Evolutionary conservation across 2,329 filamentous ascomycete genomes (phyloP).

Genomic region (Thielaviopsis euricoi): DNA sequence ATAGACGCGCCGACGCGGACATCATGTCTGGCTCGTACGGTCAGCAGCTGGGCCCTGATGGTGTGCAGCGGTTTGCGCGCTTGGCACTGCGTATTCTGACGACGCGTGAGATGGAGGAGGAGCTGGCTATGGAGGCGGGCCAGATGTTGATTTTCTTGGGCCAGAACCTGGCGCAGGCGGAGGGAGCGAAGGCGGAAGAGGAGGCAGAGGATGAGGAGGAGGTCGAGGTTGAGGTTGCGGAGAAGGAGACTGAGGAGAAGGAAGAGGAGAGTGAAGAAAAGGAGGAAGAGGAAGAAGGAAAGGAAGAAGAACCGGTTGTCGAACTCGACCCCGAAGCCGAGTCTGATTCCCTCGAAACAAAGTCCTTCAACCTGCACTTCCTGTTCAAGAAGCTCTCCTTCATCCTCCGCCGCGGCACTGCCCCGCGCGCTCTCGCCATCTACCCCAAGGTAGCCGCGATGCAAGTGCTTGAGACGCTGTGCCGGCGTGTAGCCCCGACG

Average conservation of each 20-base stretch:
- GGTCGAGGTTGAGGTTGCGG: slow-evolving; percentile 21
- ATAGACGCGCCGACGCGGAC: slow-evolving; percentile 22
- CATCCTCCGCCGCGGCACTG: slow-evolving; percentile 60
- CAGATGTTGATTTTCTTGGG: slow-evolving; percentile 75
- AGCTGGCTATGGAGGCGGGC: slow-evolving; percentile 60
- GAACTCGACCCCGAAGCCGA: slow-evolving; percentile 8
- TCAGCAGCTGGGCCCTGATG: slow-evolving; percentile 45
- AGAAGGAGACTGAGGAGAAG: slow-evolving; percentile 22
- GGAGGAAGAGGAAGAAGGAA: slow-evolving; percentile 18
- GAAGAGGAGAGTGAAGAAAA: slow-evolving; percentile 15
- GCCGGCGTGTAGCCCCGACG: slow-evolving; percentile 39
- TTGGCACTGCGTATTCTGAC: slow-evolving; percentile 38
- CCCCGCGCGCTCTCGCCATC: slow-evolving; percentile 45
- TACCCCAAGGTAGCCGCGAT: slow-evolving; percentile 62
- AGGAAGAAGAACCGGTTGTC: background rate
- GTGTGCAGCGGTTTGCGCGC: slow-evolving; percentile 43
- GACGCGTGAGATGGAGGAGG: slow-evolving; percentile 47
- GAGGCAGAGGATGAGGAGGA: slow-evolving; percentile 26
- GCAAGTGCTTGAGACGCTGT: slow-evolving; percentile 55
- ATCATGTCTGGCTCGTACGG: slow-evolving; percentile 56
- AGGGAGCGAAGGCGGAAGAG: slow-evolving; percentile 19
- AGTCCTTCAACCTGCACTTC: slow-evolving; percentile 40
- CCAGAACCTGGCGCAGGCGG: slow-evolving; percentile 27
- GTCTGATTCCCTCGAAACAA: slow-evolving; percentile 8
- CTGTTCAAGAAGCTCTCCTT: slow-evolving; percentile 64